A percentile compares a stretch with the other conserved stretches of the same genome.
Conservation (phyloP, 345 rosid genomes). For the Syzygium jambos region DNA sequence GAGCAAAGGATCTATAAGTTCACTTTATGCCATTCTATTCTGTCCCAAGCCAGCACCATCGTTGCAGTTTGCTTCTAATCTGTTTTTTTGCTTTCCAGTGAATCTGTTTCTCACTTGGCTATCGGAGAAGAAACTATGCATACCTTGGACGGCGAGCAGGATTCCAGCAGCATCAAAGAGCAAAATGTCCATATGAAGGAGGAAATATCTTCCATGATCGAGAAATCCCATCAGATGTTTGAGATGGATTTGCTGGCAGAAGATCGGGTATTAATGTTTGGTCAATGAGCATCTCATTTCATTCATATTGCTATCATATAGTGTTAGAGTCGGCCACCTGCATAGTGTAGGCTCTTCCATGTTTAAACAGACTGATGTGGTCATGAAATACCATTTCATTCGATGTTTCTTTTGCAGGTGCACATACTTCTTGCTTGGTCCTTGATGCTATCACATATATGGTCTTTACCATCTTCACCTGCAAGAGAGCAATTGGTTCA, state of each 20-base stretch:
- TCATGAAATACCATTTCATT: not conserved
- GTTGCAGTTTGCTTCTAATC: conserved; percentile 75
- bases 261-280: conserved; percentile 46
- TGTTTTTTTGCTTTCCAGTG: conserved; percentile 79
- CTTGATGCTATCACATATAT: conserved; percentile 69
- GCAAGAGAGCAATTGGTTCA: conserved; percentile 71
- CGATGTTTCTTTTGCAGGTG: conserved; percentile 39
- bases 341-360: not conserved
- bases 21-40: conserved; percentile 76
- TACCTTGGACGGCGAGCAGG: conserved; percentile 27
- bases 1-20: conserved; percentile 64
- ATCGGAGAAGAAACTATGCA: conserved; percentile 39
- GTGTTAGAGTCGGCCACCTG: not conserved
- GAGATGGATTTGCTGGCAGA: conserved; percentile 61
- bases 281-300: not conserved
- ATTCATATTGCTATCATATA: not conserved
- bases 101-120: conserved; percentile 64
- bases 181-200: conserved; percentile 47
- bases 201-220: conserved; percentile 62
- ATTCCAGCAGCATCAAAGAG: conserved; percentile 31
- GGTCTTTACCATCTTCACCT: conserved; percentile 56
- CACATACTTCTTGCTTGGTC: conserved; percentile 80
- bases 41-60: conserved; percentile 57
- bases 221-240: conserved; percentile 59
- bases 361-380: not conserved